Evolutionary conservation across 805 yeast species (phyloP), one percentile per base, ranked within the genome.

Genomic region (Pichia manshurica): DNA sequence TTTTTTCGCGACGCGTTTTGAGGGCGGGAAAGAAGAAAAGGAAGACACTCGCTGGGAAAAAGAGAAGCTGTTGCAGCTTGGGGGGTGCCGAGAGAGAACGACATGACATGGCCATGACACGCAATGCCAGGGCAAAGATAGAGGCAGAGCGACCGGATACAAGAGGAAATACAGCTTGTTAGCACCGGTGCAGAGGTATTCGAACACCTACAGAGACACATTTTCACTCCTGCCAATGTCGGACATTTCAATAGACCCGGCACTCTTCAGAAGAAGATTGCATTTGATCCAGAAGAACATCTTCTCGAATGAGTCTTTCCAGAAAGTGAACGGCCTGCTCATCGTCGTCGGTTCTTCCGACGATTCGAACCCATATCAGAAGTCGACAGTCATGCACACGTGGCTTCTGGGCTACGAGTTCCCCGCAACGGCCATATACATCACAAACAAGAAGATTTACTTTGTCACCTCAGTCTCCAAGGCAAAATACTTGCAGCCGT

Each of bases 371-470:
- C 95, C 96, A 42, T 89, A 87, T 66, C 88, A 85, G 62, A 87
- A 87, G 66, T 83, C 95, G 12, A 82, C 95, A 1, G 82, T 85
- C 39, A 67, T 90, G 41, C 97, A 90, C 63, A 84, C 81, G 45
- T 91, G 98, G 98, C 70, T 91, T 46, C 69, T 91, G 42, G 96
- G 97, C 4, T 91, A 90, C 63, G 98, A 93, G 63, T 91, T 91
- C 61, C 95, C 96, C n/a, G 93, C 93, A 44, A 89, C 97, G 1
- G 81, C 81, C 28, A 67, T 91, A 45, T 79, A 75, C 44, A 68
- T 90, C 49, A 76, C 85, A 3, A 73, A 75, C 46, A 77, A 75
- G 34, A 79, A 78, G 54, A 70, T 80, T 34, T 65, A 79, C 4
- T 70, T 91, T 46, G 73, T 90, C 49, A 90, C 97, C 0, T 82